Evolutionary conservation across 2,329 filamentous ascomycete species (phyloP).

Genomic region (Knufia fluminis): DNA sequence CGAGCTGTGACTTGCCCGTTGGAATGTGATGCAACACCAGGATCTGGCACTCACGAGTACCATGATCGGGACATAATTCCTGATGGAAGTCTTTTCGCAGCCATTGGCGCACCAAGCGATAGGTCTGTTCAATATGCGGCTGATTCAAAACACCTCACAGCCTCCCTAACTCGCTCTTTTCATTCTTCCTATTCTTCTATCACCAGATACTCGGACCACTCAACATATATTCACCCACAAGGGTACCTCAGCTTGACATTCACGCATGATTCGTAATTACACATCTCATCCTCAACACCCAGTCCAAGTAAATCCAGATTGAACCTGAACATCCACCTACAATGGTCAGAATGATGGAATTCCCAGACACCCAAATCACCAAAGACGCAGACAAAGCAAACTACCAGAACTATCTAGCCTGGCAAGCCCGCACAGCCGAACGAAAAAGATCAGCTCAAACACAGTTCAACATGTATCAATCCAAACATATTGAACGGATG

Average conservation of each 20-base stretch:
- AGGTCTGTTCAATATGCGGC: too few relatives aligned
- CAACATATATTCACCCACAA: too few relatives aligned
- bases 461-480: conserved; percentile 7
- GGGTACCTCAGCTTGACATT: too few relatives aligned
- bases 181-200: too few relatives aligned
- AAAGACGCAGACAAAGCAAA: conserved; percentile 2
- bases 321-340: too few relatives aligned
- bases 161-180: too few relatives aligned
- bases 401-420: conserved; percentile 10
- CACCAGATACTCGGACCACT: too few relatives aligned
- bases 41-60: neutral
- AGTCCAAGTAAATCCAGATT: too few relatives aligned
- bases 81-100: neutral
- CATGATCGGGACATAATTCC: neutral
- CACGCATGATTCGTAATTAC: too few relatives aligned
- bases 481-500: neutral
- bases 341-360: conserved; percentile 3
- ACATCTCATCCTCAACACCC: too few relatives aligned
- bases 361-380: neutral
- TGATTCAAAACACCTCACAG: too few relatives aligned
- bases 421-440: conserved; percentile 4
- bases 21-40: neutral
- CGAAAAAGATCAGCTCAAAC: neutral
- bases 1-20: neutral
- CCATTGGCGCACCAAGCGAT: neutral